phyloP scores from a whole-genome alignment of 2,329 filamentous ascomycete genomes.

The Westerdykella ornata region DNA sequence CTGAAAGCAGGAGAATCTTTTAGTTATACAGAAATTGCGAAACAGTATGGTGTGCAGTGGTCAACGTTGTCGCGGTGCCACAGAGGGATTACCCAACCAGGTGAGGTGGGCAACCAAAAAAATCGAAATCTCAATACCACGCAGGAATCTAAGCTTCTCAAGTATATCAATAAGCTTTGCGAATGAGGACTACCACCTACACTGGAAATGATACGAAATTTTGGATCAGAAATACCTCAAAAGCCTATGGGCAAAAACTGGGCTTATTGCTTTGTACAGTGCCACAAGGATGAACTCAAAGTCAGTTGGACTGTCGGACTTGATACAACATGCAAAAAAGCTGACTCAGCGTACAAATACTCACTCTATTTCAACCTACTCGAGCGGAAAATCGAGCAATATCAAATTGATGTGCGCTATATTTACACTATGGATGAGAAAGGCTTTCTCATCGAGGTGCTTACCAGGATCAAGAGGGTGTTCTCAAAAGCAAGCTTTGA shows the following conservation, averaged over 20 bases:
- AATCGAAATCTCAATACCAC: background rate
- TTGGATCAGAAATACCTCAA: background rate
- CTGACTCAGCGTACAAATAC: constrained; percentile 14
- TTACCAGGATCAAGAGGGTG: constrained; percentile 4
- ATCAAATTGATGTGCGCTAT: background rate
- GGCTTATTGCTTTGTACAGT: constrained; percentile 12
- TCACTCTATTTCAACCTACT: constrained; percentile 9
- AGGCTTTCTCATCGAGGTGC: background rate
- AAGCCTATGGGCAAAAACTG: constrained; percentile 8
- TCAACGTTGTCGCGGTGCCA: background rate
- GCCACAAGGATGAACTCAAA: constrained; percentile 6
- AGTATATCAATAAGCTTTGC: background rate
- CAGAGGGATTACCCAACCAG: background rate
- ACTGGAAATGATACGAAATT: background rate
- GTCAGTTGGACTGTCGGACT: constrained; percentile 10
- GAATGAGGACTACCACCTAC: background rate
- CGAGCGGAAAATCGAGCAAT: background rate
- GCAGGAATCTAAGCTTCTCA: background rate
- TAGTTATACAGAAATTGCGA: background rate
- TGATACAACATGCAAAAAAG: constrained; percentile 13
- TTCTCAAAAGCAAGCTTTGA: background rate
- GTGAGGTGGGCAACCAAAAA: background rate
- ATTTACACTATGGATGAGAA: no score
- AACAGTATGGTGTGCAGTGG: background rate
- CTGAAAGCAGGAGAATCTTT: constrained; percentile 1